Evolutionary conservation across 192 early-diverging fungal genomes (phyloP).

Genomic region (Podila verticillata): DNA sequence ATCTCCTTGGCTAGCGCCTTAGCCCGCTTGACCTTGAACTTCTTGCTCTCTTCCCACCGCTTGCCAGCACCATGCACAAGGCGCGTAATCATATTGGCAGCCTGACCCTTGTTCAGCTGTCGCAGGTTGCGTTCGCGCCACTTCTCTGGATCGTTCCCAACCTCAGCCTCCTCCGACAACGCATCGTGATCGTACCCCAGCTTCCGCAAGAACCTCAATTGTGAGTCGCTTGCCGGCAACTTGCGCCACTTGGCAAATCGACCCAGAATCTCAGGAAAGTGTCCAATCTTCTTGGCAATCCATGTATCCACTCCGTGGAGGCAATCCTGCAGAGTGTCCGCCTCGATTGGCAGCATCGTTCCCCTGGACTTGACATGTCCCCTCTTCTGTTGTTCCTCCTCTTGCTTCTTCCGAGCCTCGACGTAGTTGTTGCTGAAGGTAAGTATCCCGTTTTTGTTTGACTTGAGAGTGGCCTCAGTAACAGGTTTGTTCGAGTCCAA

Average conservation of each 20-base stretch:
- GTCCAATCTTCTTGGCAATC: constrained; percentile 40
- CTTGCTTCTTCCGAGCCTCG: neutral
- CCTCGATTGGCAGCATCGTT: constrained; percentile 38
- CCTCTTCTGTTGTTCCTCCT: neutral
- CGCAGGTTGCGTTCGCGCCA: neutral
- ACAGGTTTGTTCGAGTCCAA: constrained; percentile 6
- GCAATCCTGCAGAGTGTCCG: constrained; percentile 62
- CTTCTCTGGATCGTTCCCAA: neutral
- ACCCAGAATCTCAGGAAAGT: constrained; percentile 19
- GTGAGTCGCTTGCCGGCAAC: constrained; percentile 58
- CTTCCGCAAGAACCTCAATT: constrained; percentile 57
- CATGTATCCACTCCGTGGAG: constrained; percentile 75
- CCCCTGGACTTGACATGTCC: constrained; percentile 10
- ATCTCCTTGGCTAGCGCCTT: constrained; percentile 36
- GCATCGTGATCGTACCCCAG: constrained; percentile 50
- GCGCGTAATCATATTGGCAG: constrained; percentile 73
- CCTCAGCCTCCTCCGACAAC: constrained; percentile 5
- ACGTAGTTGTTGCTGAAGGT: constrained; percentile 30
- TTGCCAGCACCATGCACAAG: constrained; percentile 62
- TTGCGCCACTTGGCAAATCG: constrained; percentile 67
- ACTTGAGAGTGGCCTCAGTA: neutral
- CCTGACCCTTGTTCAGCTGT: constrained; percentile 68
- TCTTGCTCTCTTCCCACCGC: constrained; percentile 53
- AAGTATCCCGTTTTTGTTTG: constrained; percentile 8
- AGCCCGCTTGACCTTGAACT: constrained; percentile 28